Percentiles rank a stretch among this genome's conserved stretches.
Evolutionary conservation across 257 asterid species (phyloP).

Genomic region (Ilex aquifolium): DNA sequence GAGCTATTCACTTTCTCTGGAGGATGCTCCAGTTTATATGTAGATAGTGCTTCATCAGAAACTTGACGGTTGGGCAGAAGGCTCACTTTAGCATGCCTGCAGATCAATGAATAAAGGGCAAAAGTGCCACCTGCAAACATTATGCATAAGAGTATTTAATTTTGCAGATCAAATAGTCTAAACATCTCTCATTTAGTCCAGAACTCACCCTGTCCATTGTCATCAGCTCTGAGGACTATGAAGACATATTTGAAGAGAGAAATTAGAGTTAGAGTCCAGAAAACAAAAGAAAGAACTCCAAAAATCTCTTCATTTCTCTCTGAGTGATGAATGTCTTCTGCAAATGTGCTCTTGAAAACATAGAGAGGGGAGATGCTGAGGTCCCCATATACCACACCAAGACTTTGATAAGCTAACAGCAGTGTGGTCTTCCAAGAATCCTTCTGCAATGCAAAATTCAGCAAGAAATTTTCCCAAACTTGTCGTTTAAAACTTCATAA

Average conservation of each 20-base stretch:
- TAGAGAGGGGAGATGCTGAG: constrained; percentile 93
- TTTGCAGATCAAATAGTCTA: neutral
- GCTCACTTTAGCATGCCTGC: constrained; percentile 95
- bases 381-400: constrained; percentile 96
- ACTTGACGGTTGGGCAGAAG: constrained; percentile 85
- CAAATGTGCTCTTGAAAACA: constrained; percentile 93
- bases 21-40: constrained; percentile 72
- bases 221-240: constrained; percentile 90
- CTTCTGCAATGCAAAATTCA: constrained; percentile 33
- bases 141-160: constrained; percentile 9
- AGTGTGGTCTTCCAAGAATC: constrained; percentile 77
- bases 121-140: constrained; percentile 84
- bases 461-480: neutral
- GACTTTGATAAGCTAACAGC: constrained; percentile 88
- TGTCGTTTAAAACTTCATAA: too few relatives aligned
- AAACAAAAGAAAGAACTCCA: constrained; percentile 90
- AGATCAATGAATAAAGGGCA: constrained; percentile 86
- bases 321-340: constrained; percentile 90
- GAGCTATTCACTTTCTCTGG: constrained; percentile 57
- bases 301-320: constrained; percentile 91
- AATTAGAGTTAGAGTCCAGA: constrained; percentile 88
- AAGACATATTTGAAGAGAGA: constrained; percentile 88
- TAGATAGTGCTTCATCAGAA: constrained; percentile 86
- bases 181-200: neutral
- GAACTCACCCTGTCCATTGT: constrained; percentile 83